Evolutionary conservation across 1,284 basidiomycete genomes (phyloP).

Genomic region (Ceratobasidium sp.): DNA sequence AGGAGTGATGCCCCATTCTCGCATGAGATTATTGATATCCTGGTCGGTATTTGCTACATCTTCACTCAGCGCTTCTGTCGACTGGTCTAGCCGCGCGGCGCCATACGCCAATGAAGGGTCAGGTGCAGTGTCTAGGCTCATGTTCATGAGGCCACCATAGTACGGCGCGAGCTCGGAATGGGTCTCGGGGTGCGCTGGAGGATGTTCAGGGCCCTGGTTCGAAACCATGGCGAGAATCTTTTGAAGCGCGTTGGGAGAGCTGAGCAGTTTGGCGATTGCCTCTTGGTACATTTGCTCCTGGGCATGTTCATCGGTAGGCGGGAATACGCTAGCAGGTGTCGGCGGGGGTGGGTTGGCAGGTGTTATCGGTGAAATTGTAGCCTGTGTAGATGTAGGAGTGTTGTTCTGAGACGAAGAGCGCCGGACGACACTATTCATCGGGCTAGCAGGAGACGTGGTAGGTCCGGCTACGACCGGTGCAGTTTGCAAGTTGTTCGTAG

Average conservation of each 20-base stretch:
- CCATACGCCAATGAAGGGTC: slow-evolving; percentile 9
- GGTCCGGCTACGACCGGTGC: slow-evolving; percentile 11
- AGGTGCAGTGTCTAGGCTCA: neutral
- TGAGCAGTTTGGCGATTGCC: slow-evolving; percentile 70
- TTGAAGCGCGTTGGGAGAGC: slow-evolving; percentile 76
- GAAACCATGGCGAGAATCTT: slow-evolving; percentile 61
- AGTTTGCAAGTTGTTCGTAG: neutral
- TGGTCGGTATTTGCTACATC: slow-evolving; percentile 62
- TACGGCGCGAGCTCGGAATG: slow-evolving; percentile 42
- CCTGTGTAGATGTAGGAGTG: slow-evolving; percentile 29
- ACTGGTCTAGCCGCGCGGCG: slow-evolving; percentile 50
- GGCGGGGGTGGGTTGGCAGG: slow-evolving; percentile 48
- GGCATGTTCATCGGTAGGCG: slow-evolving; percentile 11
- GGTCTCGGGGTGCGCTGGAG: slow-evolving; percentile 10
- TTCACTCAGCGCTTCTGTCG: slow-evolving; percentile 58
- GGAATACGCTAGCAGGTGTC: slow-evolving; percentile 40
- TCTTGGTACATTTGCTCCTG: slow-evolving; percentile 67
- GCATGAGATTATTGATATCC: slow-evolving; percentile 62
- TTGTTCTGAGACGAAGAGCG: slow-evolving; percentile 45
- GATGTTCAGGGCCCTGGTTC: slow-evolving; percentile 27
- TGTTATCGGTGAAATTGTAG: slow-evolving; percentile 48
- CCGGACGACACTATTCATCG: slow-evolving; percentile 23
- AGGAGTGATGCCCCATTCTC: slow-evolving; percentile 58
- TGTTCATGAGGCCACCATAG: slow-evolving; percentile 41
- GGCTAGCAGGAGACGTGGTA: slow-evolving; percentile 1